Evolutionary conservation across 2,329 filamentous ascomycete species (phyloP).

Genomic region (Sporothrix curviconia): DNA sequence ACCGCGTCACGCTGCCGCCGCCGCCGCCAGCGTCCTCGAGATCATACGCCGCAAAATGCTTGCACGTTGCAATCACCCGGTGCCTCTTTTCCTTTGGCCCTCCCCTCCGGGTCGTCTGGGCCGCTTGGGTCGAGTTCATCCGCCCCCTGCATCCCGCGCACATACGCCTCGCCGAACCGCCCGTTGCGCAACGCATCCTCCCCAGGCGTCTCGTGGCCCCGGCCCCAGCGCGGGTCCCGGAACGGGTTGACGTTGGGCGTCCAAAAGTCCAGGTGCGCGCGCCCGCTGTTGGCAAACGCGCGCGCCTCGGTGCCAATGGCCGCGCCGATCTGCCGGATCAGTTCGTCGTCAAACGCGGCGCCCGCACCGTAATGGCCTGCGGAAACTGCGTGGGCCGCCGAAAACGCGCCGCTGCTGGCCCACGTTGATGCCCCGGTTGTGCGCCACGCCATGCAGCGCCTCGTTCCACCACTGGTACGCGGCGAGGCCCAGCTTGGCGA

Average conservation of each 20-base stretch:
- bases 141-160: slow-evolving; percentile 25
- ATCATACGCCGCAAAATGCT: slow-evolving; percentile 55
- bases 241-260: slow-evolving; percentile 62
- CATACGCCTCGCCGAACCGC: slow-evolving; percentile 20
- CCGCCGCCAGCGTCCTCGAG: slow-evolving; percentile 42
- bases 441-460: slow-evolving; percentile 21
- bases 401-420: slow-evolving; percentile 22
- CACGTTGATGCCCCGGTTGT: slow-evolving; percentile 8
- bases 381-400: slow-evolving; percentile 28
- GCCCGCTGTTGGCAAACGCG: slow-evolving; percentile 27
- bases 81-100: slow-evolving; percentile 7
- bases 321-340: slow-evolving; percentile 22
- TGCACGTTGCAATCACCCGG: slow-evolving; percentile 40
- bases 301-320: slow-evolving; percentile 27
- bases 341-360: slow-evolving; percentile 28
- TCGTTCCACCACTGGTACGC: slow-evolving; percentile 18
- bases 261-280: slow-evolving; percentile 46
- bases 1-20: slow-evolving; percentile 20
- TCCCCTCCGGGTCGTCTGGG: too few species aligned
- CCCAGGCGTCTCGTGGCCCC: slow-evolving; percentile 32
- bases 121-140: too few species aligned
- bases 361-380: slow-evolving; percentile 27
- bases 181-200: slow-evolving; percentile 23
- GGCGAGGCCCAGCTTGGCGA: slow-evolving; percentile 10
- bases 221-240: slow-evolving; percentile 56